These are phyloP conservation scores for Tilletiopsis washingtonensis DNA, from an alignment of 1,284 basidiomycete species.

Conservation along the genomic window DNA sequence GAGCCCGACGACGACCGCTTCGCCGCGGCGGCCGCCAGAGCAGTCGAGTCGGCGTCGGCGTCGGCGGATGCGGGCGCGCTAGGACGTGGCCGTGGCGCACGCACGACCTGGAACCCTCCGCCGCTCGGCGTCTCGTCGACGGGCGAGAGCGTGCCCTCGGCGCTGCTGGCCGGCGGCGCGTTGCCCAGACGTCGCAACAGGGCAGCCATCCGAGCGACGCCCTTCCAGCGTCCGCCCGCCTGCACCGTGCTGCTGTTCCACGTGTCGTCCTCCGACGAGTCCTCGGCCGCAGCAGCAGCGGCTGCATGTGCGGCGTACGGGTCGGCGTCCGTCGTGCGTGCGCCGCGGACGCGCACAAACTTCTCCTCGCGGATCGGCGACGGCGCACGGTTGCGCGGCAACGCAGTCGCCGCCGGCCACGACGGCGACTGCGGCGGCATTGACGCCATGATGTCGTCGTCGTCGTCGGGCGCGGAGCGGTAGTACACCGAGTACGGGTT, in stretches of 20 bases:
- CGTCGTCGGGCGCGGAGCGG: slow-evolving; percentile 14
- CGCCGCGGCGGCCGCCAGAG: slow-evolving; percentile 11
- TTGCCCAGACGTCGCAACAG: slow-evolving; percentile 13
- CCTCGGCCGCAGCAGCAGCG: neutral
- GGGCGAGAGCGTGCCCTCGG: slow-evolving; percentile 8
- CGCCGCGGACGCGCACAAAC: slow-evolving; percentile 34
- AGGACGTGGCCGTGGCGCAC: slow-evolving; percentile 14
- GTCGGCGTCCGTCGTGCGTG: slow-evolving; percentile 22
- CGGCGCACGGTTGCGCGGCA: neutral
- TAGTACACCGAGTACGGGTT: slow-evolving; percentile 1
- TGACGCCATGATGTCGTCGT: slow-evolving; percentile 37
- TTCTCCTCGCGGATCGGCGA: neutral
- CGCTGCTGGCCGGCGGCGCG: neutral
- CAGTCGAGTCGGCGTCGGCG: slow-evolving; percentile 12
- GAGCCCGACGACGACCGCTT: neutral
- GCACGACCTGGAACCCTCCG: slow-evolving; percentile 28
- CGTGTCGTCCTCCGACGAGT: neutral
- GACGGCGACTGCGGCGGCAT: slow-evolving; percentile 14
- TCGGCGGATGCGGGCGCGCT: slow-evolving; percentile 1
- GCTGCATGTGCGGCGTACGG: slow-evolving; percentile 20
- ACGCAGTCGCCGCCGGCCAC: neutral
- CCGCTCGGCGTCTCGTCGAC: slow-evolving; percentile 8
- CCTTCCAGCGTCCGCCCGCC: slow-evolving; percentile 22
- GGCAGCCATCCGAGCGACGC: slow-evolving; percentile 29
- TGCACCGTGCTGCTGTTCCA: slow-evolving; percentile 12